Base-by-base conservation (phyloP, 2,329 filamentous ascomycete species). In the Pseudogymnoascus destructans region DNA sequence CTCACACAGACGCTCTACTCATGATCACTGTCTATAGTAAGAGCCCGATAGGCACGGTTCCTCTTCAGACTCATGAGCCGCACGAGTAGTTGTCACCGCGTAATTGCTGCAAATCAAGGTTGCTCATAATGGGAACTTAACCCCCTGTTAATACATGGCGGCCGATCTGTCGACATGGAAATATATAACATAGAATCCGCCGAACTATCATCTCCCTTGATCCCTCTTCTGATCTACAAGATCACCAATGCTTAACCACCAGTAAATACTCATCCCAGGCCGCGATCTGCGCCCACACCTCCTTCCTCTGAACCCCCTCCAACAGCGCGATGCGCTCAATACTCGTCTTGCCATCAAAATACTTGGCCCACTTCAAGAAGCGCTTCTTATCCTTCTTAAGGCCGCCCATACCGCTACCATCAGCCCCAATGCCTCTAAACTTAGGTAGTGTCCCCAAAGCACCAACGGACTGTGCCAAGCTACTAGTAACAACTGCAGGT, bases 321-420 rank as follows among this genome's bases (percentile, higher is more conserved):
- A 86, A 79, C n/a, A 93, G 74, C 1, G 87, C 82, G 63, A 98
- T 86, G 65, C 91, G 84, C 73, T 98, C 93, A 60, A 97, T 76
- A 2, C 91, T 85, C 67, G 86, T 84, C 59, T 79, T 80, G 0
- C 93, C 93, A 69, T 97, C 91, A 65, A 97, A 89, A 70, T 96
- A 93, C 70, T 87, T 89, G 66, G 85, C 79, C 65, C 95, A 82
- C 46, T 79, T 75, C 1, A 82, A 80, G 86, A 90, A 95, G 32
- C 32, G 32, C 59, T 81, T 78, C 40, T 80, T 77, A 11, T 87
- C 71, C 60, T 82, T 80, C 54, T 17, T 38, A 11, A 27, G 15
- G 13, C 75, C 73, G 6, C 42, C 57, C 2, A 57, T 36, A 11
- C 56, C 56, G 8, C 17, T 38, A 6, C 35, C 56, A 15, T 32